Evolutionary conservation across 306 rosid species (phyloP), one percentile per base, ranked within the genome.

Genomic region (Quercus gilva): DNA sequence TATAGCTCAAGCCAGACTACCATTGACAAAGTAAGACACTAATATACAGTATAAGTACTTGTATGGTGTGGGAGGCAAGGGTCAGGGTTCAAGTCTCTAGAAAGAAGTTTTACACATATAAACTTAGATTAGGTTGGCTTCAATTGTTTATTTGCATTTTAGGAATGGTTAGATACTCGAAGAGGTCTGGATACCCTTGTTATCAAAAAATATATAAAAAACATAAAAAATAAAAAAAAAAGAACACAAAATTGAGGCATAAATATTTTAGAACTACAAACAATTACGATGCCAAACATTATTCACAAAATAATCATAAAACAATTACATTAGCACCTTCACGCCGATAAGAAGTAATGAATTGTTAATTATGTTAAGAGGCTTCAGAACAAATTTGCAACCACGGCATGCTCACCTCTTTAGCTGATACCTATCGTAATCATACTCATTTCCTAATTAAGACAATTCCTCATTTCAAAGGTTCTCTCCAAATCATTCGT

Each of bases 401-500:
- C 33, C 41, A 63, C 20, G 1, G 49, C 14, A 65, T 15, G 49
- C 71, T 65, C 23, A 5, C 3, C 23, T 7, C 35, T 21, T 21
- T 41, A 41, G 15, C 73, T 20, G n/a, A 45, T 5, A 10, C 55
- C 74, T 37, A 25, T 72, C 43, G 6, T 31, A 31, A 4, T 31
- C 35, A 28, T 55, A 26, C 52, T 59, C 73, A 20, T 19, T 74
- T 74, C 76, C 71, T 55, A 15, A 68, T 43, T 25, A 53, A 51
- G 37, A 31, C 28, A 58, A n/a, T 58, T 21, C 64, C 64, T 21
- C 4, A 58, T 21, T 1, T 41, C n/a, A 63, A 26, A 23, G 19
- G 53, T 43, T 60, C 35, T 31, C 37, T 81, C 86, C 85, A 87
- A 69, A 78, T 57, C 88, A 88, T 87, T 78, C 85, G 90, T 64